Evolutionary conservation across 176 grass and related monocot genomes (phyloP), one percentile per base, ranked within the genome.

Genomic region (Ampelocalamus luodianensis): DNA sequence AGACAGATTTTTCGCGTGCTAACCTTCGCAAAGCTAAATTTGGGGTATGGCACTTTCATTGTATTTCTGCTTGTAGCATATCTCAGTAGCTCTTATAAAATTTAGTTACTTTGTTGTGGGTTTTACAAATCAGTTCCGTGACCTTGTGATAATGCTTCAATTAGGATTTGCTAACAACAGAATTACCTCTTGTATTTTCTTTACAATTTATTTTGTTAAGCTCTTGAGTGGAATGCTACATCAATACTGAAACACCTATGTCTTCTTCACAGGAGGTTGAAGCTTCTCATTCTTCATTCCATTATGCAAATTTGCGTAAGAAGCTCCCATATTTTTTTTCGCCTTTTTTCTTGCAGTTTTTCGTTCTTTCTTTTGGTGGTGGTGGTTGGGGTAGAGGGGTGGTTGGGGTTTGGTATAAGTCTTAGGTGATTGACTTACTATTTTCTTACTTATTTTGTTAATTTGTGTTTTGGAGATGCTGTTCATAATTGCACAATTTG

Each of bases 241-340:
- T 72, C 5, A 24, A 70, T 71, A 39, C 32, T 78, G 18, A 44
- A 63, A 11, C 48, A 20, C 12, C 23, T 58, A 29, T 29, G 73
- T 77, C 56, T 83, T 85, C n/a, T 84, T 83, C n/a, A 69, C 50
- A 93, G 88, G 88, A 93, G 77, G 91, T 78, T 4, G 65, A 90
- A 53, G 88, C 81, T 67, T 82, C 75, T 51, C 81, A 50, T 85
- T 93, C 84, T 65, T 85, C 34, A 15, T 93, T 93, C 54, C 58
- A 93, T 54, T 46, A 90, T 82, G 81, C 91, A 82, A 88, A 66
- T 80, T 85, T 90, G 87, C 91, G 85, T 78, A 93, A 90, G 91
- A 77, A 61, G 84, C 81, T 79, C 82, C 59, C 24, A 82, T 27
- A 68, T 72, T 81, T 36, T 76, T 29, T 0, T 29, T n/a, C n/a